These are phyloP conservation scores for Acer campestre DNA, from an alignment of 345 rosid species.

Conservation along the genomic window DNA sequence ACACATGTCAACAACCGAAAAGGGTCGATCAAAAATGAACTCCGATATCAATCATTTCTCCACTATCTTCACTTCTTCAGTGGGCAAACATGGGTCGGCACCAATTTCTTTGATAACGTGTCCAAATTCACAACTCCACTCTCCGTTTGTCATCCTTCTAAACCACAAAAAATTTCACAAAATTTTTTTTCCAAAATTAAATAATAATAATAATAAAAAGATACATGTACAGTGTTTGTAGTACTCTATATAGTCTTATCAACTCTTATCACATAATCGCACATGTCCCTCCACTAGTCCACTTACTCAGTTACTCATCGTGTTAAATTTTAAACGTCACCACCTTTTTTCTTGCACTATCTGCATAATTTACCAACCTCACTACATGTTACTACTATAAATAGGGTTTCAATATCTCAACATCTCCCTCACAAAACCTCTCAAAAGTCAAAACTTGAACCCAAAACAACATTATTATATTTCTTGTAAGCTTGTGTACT, in stretches of 20 bases:
- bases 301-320: background rate
- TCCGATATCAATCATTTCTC: too few species aligned
- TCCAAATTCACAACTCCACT: slow-evolving; percentile 10
- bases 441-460: background rate
- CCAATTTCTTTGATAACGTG: background rate
- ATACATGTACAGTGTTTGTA: background rate
- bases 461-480: background rate
- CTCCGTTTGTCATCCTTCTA: slow-evolving; percentile 4
- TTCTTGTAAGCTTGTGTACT: background rate
- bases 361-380: background rate
- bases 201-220: background rate
- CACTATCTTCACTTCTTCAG: too few species aligned
- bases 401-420: background rate
- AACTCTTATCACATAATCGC: slow-evolving; percentile 12
- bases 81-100: too few species aligned
- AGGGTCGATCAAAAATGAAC: too few species aligned
- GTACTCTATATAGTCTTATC: too few species aligned
- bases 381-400: slow-evolving; percentile 21
- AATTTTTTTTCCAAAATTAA: background rate
- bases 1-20: too few species aligned
- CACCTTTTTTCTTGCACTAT: slow-evolving; percentile 11
- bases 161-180: slow-evolving; percentile 15
- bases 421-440: slow-evolving; percentile 7
- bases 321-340: slow-evolving; percentile 15
- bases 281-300: slow-evolving; percentile 32